Evolutionary conservation across 139 green algal species (phyloP).

Genomic region (Chlamydomonas sp.): DNA sequence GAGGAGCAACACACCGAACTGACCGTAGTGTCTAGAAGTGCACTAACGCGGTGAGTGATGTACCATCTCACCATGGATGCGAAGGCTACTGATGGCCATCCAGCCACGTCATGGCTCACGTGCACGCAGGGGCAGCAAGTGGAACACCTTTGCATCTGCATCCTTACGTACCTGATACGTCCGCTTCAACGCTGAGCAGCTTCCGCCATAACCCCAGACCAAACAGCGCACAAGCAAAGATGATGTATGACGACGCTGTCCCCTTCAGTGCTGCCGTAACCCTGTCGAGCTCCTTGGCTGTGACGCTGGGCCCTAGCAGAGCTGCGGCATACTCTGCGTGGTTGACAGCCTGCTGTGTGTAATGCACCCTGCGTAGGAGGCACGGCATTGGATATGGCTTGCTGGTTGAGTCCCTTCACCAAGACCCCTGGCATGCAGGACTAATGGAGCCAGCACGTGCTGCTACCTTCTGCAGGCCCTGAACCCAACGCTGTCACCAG

Average conservation of each 20-base stretch:
- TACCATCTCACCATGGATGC: no score
- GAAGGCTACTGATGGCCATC: neutral
- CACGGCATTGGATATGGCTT: neutral
- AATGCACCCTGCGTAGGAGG: conserved; percentile 13
- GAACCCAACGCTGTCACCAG: neutral
- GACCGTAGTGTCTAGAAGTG: no score
- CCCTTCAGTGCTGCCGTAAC: neutral
- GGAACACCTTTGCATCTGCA: neutral
- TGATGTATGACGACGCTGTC: conserved; percentile 15
- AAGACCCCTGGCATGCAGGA: neutral
- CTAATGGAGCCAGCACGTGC: no score
- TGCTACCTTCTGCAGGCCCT: neutral
- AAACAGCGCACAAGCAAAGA: conserved; percentile 16
- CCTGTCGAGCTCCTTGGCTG: neutral
- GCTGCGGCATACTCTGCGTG: neutral
- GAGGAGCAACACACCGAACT: neutral
- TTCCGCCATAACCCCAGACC: neutral
- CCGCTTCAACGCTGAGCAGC: conserved; percentile 3
- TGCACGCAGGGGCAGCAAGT: neutral
- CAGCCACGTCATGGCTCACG: neutral
- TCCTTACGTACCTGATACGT: neutral
- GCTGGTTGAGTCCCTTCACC: neutral
- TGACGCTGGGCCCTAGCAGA: neutral
- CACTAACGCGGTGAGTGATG: no score
- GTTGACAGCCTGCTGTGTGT: neutral